phyloP scores from a whole-genome alignment of 306 rosid species.

The Lathyrus sativus region DNA sequence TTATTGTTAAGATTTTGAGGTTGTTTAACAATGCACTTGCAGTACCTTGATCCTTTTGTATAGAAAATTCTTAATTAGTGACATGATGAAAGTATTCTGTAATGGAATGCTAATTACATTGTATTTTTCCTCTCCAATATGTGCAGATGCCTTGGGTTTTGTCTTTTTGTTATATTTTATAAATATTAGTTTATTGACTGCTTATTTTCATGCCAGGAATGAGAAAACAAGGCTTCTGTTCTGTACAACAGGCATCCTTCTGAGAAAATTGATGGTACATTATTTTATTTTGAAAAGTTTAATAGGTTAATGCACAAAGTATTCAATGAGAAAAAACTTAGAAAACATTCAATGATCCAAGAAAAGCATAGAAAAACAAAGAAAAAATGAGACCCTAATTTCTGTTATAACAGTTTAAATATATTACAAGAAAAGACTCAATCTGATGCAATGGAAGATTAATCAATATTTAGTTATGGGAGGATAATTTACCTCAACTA shows the following conservation, averaged over 20 bases:
- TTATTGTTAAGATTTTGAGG: conserved; percentile 24
- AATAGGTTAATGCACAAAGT: conserved; percentile 2
- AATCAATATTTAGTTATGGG: not conserved
- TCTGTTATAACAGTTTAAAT: not conserved
- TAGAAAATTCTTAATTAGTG: conserved; percentile 21
- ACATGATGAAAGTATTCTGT: conserved; percentile 16
- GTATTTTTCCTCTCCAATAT: conserved; percentile 6
- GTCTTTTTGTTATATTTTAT: conserved; percentile 5
- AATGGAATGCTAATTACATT: conserved; percentile 22
- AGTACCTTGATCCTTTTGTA: conserved; percentile 14
- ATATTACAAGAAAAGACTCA: not conserved
- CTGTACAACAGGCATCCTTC: conserved; percentile 93
- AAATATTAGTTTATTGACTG: conserved; percentile 25
- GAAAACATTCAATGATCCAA: not conserved
- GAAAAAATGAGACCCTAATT: conserved; percentile 3
- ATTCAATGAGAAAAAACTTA: not conserved
- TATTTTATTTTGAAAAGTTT: conserved; percentile 23
- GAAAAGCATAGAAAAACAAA: not conserved
- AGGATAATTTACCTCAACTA: not conserved
- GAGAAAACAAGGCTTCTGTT: conserved; percentile 87
- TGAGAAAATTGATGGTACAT: conserved; percentile 85
- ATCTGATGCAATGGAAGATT: not conserved
- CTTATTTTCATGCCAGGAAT: conserved; percentile 56
- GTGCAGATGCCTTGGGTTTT: conserved; percentile 1
- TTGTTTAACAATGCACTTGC: conserved; percentile 24